phyloP scores from a whole-genome alignment of 176 grass and related monocot genomes.

The Thalia dealbata region DNA sequence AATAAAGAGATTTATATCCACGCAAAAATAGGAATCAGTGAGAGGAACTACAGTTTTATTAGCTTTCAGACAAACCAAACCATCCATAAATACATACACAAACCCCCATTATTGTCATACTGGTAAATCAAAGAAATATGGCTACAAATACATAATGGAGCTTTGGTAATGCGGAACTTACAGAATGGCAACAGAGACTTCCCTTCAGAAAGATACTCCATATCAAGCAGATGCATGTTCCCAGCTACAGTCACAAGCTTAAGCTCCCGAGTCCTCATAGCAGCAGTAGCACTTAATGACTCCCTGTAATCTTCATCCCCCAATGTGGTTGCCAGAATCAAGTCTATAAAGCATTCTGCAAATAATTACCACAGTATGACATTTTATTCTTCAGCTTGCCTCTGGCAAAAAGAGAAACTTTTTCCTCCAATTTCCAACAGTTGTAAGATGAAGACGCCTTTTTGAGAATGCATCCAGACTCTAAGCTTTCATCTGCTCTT shows the following conservation, averaged over 20 bases:
- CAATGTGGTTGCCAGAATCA: not conserved
- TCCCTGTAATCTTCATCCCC: not conserved
- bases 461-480: not conserved
- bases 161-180: conserved; percentile 1
- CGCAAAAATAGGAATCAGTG: not conserved
- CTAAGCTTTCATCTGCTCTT: not conserved
- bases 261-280: not conserved
- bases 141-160: conserved; percentile 8
- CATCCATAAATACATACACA: conserved; percentile 16
- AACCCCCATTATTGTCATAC: conserved; percentile 7
- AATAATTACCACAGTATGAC: not conserved
- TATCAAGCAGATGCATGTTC: not conserved
- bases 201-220: not conserved
- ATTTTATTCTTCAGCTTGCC: not conserved
- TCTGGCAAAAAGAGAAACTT: not conserved
- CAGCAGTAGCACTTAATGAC: not conserved
- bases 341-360: not conserved
- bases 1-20: not conserved
- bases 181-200: not conserved
- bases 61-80: conserved; percentile 12
- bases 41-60: conserved; percentile 1
- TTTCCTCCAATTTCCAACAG: not conserved
- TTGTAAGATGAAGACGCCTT: not conserved
- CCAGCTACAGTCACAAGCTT: not conserved
- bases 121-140: conserved; percentile 5